These are phyloP conservation scores for Rhododendron vialii DNA, from an alignment of 148 eudicot genomes.

Conservation along the genomic window DNA sequence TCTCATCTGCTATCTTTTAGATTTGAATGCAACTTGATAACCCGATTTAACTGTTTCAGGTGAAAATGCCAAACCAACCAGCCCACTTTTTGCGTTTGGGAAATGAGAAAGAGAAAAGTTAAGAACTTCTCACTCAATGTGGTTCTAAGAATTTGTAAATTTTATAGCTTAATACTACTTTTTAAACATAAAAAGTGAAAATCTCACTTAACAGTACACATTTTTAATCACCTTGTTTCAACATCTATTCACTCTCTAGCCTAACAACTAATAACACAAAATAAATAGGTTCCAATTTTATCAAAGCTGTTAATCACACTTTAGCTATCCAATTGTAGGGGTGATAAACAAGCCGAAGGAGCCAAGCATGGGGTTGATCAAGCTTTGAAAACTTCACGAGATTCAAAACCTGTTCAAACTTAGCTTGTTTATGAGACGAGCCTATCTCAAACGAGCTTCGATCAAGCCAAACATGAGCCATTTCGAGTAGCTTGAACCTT, in stretches of 20 bases:
- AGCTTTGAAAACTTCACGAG: too few relatives aligned
- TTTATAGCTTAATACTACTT: background rate
- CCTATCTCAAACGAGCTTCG: too few relatives aligned
- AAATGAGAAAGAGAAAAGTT: background rate
- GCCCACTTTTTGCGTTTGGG: background rate
- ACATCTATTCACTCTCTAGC: background rate
- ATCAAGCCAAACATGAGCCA: too few relatives aligned
- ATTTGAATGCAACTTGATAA: too few relatives aligned
- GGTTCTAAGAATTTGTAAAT: background rate
- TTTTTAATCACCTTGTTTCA: background rate
- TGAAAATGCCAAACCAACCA: background rate
- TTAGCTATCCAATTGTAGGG: background rate
- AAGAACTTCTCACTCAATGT: background rate
- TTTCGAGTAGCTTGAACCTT: too few relatives aligned
- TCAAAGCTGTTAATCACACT: background rate
- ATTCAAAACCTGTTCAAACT: too few relatives aligned
- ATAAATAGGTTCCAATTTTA: background rate
- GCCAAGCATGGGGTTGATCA: background rate
- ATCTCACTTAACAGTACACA: too few relatives aligned
- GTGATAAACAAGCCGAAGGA: too few relatives aligned
- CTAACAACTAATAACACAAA: background rate
- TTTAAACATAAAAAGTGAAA: too few relatives aligned
- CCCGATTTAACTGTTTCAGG: background rate
- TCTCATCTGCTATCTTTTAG: too few relatives aligned
- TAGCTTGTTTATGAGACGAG: too few relatives aligned